Conservation (phyloP, 108 stramenopile species). For the Fistulifera solaris region DNA sequence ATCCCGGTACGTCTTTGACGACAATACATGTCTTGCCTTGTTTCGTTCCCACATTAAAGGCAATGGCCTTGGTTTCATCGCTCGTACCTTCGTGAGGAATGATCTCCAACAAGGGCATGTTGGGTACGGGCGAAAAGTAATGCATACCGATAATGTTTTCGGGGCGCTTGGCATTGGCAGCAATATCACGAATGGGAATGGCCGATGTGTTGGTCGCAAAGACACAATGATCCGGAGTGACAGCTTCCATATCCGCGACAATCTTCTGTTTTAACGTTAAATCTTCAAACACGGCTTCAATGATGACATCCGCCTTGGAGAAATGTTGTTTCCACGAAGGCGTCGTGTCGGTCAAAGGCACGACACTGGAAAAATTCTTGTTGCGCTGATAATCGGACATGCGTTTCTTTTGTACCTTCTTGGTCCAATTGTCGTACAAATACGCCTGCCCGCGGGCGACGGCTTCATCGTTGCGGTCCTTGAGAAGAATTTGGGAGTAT, state of each 20-base stretch:
- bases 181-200: slow-evolving; percentile 95
- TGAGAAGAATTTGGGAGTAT: slow-evolving; percentile 77
- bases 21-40: slow-evolving; percentile 98
- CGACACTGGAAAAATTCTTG: slow-evolving; percentile 75
- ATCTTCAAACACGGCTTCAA: slow-evolving; percentile 99
- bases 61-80: slow-evolving; percentile 73
- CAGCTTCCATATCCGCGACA: slow-evolving; percentile 83
- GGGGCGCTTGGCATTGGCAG: slow-evolving; percentile 83
- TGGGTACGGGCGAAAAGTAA: slow-evolving; percentile 98
- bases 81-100: slow-evolving; percentile 92
- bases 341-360: slow-evolving; percentile 81
- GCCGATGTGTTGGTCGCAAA: slow-evolving; percentile 99
- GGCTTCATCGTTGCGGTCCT: slow-evolving; percentile 87
- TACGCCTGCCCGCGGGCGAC: slow-evolving; percentile 79
- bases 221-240: slow-evolving; percentile 89
- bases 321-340: slow-evolving; percentile 79
- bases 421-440: slow-evolving; percentile 89
- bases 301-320: slow-evolving; percentile 72
- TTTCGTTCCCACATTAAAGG: slow-evolving; percentile 93
- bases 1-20: slow-evolving; percentile 99
- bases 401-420: slow-evolving; percentile 83
- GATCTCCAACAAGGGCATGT: slow-evolving; percentile 98
- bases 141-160: slow-evolving; percentile 98
- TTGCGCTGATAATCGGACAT: slow-evolving; percentile 93
- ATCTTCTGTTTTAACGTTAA: slow-evolving; percentile 91